Evolutionary conservation across 2,329 filamentous ascomycete species (phyloP).

Genomic region (Plectosphaerella plurivora): DNA sequence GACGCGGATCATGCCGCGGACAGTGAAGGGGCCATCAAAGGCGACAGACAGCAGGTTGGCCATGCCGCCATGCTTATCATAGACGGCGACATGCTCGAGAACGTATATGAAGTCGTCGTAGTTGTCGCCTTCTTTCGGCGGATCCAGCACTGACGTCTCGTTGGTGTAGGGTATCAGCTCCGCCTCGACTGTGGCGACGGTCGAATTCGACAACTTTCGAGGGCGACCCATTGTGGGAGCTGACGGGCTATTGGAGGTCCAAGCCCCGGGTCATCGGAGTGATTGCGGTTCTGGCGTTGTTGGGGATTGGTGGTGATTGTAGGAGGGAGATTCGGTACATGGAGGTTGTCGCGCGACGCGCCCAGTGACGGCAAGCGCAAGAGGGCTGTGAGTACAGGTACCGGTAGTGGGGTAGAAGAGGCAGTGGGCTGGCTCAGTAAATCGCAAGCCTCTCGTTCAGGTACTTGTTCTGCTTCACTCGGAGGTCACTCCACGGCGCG

Average conservation of each 20-base stretch:
- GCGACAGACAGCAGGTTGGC: slow-evolving; percentile 59
- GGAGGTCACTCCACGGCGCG: background rate
- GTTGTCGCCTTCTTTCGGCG: background rate
- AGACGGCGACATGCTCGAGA: slow-evolving; percentile 48
- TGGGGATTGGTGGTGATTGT: too few species aligned
- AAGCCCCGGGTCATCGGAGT: too few species aligned
- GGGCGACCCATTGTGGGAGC: slow-evolving; percentile 30
- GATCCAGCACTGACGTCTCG: slow-evolving; percentile 30
- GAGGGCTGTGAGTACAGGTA: background rate
- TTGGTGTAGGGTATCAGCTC: slow-evolving; percentile 22
- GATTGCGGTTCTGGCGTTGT: too few species aligned
- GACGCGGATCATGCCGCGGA: slow-evolving; percentile 42
- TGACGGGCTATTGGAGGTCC: too few species aligned
- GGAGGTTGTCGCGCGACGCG: background rate
- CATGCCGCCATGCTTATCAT: slow-evolving; percentile 44
- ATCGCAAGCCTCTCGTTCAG: background rate
- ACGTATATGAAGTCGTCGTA: slow-evolving; percentile 6
- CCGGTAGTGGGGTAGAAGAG: background rate
- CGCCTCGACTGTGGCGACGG: slow-evolving; percentile 36
- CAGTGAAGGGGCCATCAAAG: slow-evolving; percentile 53
- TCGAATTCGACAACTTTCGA: slow-evolving; percentile 40
- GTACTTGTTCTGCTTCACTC: background rate
- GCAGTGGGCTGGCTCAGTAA: background rate
- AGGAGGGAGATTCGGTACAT: too few species aligned
- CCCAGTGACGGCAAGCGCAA: background rate